phyloP scores from a whole-genome alignment of 345 rosid genomes.

The Populus ilicifolia region DNA sequence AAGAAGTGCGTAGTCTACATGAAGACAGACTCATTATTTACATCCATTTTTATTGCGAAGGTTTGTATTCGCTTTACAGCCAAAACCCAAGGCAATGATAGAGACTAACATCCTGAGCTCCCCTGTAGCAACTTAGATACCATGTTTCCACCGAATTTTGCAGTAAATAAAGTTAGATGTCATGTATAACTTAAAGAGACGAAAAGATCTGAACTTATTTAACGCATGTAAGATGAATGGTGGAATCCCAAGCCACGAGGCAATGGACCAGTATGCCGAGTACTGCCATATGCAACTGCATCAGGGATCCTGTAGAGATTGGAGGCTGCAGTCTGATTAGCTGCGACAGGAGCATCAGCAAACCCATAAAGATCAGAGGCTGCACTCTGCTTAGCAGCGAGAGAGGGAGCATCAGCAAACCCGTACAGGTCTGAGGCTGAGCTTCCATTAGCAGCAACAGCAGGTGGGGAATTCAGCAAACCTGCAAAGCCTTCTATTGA shows the following conservation, averaged over 20 bases:
- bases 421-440: slow-evolving; percentile 33
- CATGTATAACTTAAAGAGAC: too few relatives aligned
- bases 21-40: too few relatives aligned
- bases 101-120: too few relatives aligned
- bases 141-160: not conserved
- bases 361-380: not conserved
- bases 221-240: slow-evolving; percentile 10
- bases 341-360: slow-evolving; percentile 13
- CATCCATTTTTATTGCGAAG: too few relatives aligned
- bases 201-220: not conserved
- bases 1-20: too few relatives aligned
- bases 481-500: slow-evolving; percentile 45
- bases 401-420: slow-evolving; percentile 25
- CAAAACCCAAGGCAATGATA: not conserved
- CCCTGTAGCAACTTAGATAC: too few relatives aligned
- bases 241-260: not conserved
- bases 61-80: not conserved
- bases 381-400: not conserved
- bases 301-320: too few relatives aligned
- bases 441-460: slow-evolving; percentile 20
- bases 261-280: not conserved
- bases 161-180: too few relatives aligned
- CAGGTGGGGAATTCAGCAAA: slow-evolving; percentile 27
- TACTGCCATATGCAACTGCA: slow-evolving; percentile 7
- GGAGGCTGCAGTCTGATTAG: too few relatives aligned